phyloP scores from a whole-genome alignment of 805 yeast species.

The Saccharomycopsis fibuligera region DNA sequence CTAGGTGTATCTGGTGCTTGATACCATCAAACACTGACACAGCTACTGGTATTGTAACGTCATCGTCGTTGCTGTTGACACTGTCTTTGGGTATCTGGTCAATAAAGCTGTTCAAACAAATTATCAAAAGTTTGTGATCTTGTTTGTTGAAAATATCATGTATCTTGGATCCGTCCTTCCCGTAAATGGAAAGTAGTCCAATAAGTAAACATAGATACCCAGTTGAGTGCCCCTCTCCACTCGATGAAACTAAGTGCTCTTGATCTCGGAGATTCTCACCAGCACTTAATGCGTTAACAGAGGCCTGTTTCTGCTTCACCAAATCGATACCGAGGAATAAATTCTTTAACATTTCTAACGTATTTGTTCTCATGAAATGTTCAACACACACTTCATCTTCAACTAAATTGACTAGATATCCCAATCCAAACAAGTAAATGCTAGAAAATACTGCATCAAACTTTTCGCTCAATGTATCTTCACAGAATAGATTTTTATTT shows the following conservation, averaged over 20 bases:
- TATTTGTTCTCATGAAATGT: not conserved
- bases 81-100: not conserved
- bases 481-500: too few species aligned
- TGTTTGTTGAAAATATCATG: not conserved
- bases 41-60: not conserved
- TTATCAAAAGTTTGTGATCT: not conserved
- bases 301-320: too few species aligned
- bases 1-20: not conserved
- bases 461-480: not conserved
- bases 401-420: slow-evolving; percentile 2
- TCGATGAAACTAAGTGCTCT: too few species aligned
- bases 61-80: not conserved
- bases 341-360: too few species aligned
- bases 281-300: too few species aligned
- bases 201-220: not conserved
- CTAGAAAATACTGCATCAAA: not conserved
- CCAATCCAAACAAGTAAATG: not conserved
- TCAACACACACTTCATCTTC: not conserved
- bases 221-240: not conserved
- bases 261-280: too few species aligned
- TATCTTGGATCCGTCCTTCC: not conserved
- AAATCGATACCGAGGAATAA: too few species aligned
- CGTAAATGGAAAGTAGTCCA: not conserved
- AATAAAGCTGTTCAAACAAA: not conserved
- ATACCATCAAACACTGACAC: too few species aligned